These are phyloP conservation scores for Acidiella bohemica DNA, from an alignment of 495 filamentous ascomycete species.

Conservation along the genomic window DNA sequence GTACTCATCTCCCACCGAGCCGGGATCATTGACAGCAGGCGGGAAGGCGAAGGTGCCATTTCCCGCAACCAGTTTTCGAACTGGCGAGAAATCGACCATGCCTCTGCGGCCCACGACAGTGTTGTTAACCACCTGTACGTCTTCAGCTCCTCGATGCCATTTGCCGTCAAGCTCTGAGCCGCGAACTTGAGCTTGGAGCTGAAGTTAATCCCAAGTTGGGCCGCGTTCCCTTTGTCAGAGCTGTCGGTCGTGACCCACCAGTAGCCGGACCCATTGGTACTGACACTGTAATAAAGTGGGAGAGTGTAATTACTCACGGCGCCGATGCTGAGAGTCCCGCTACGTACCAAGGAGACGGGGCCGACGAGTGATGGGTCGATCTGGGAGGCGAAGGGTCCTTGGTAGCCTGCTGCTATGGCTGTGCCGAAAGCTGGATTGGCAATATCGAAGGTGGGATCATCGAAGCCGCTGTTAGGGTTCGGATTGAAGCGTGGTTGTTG, in stretches of 20 bases:
- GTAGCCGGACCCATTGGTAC: background rate
- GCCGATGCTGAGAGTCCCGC: background rate
- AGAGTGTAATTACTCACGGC: background rate
- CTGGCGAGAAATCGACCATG: slow-evolving; percentile 4
- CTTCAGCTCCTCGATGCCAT: background rate
- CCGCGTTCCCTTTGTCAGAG: slow-evolving; percentile 2
- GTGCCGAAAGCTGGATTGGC: slow-evolving; percentile 4
- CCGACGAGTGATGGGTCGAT: background rate
- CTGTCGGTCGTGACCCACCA: slow-evolving; percentile 2
- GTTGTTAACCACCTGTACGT: slow-evolving; percentile 1
- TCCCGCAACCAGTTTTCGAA: slow-evolving; percentile 1
- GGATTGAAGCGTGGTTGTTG: slow-evolving; percentile 7
- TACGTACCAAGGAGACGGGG: background rate
- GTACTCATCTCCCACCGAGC: slow-evolving; percentile 2
- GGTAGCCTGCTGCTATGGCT: slow-evolving; percentile 2
- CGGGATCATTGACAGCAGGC: background rate
- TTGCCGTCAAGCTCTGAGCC: background rate
- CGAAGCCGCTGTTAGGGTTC: background rate
- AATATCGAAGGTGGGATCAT: slow-evolving; percentile 4
- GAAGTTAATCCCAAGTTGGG: slow-evolving; percentile 5
- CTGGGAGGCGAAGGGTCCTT: slow-evolving; percentile 1
- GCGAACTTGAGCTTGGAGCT: background rate
- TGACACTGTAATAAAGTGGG: background rate
- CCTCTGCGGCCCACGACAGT: background rate
- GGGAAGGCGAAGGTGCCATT: background rate